Conservation (phyloP, 2,329 filamentous ascomycete genomes). For the Coniosporium tulheliwenetii region DNA sequence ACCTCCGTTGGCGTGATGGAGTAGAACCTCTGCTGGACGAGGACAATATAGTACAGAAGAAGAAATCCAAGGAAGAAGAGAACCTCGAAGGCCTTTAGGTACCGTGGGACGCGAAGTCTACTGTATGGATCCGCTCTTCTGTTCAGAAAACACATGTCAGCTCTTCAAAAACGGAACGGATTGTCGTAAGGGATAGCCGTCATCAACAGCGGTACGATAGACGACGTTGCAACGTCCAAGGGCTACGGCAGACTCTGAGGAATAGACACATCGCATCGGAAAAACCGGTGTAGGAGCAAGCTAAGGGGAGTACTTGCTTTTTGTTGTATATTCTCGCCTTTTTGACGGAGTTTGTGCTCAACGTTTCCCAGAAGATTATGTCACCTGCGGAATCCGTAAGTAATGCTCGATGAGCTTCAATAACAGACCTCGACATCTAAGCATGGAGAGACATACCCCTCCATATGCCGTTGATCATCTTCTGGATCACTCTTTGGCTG, state of each 20-base stretch:
- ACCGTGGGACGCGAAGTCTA: constrained; percentile 62
- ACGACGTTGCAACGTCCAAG: no score
- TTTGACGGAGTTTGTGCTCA: constrained; percentile 61
- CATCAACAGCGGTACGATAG: constrained; percentile 1
- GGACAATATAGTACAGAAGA: constrained; percentile 69
- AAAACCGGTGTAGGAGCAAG: no score
- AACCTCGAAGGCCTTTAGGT: constrained; percentile 73
- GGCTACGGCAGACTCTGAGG: no score
- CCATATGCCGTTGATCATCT: constrained; percentile 74
- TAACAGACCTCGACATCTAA: no score
- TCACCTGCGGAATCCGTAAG: constrained; percentile 28
- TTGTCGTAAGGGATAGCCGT: background rate
- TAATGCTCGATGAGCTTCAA: no score
- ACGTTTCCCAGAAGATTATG: constrained; percentile 71
- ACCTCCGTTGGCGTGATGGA: constrained; percentile 54
- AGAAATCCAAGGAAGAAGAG: constrained; percentile 56
- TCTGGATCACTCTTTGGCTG: constrained; percentile 64
- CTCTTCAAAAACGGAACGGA: background rate
- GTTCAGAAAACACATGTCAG: background rate
- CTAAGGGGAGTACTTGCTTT: constrained; percentile 12
- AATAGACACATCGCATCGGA: no score
- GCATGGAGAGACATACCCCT: constrained; percentile 25
- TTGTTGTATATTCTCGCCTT: constrained; percentile 61
- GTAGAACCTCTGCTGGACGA: constrained; percentile 54
- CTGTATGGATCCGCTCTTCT: constrained; percentile 56